Conservation (phyloP, 768 basidiomycete species). For the Podaxis sp. region DNA sequence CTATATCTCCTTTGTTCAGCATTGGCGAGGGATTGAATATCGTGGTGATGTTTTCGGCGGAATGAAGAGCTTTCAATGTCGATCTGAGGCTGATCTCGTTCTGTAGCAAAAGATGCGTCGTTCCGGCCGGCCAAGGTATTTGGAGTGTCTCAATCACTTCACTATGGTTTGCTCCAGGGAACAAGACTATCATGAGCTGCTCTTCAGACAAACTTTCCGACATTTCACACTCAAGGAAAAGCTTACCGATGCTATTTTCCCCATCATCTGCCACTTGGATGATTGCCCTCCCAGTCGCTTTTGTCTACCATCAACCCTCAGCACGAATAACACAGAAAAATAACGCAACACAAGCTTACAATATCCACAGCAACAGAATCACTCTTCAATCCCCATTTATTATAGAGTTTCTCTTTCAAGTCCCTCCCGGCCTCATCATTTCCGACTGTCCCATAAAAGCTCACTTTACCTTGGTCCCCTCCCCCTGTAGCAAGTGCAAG, state of each 20-base stretch:
- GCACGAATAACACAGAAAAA: slow-evolving; percentile 38
- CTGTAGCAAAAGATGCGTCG: slow-evolving; percentile 53
- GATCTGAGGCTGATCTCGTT: slow-evolving; percentile 50
- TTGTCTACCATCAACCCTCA: slow-evolving; percentile 25
- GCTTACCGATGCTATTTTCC: slow-evolving; percentile 60
- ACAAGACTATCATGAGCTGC: slow-evolving; percentile 37
- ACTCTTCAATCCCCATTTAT: slow-evolving; percentile 31
- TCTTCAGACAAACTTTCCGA: not conserved
- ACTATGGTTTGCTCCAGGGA: slow-evolving; percentile 54
- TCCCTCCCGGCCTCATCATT: slow-evolving; percentile 42
- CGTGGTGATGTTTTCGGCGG: slow-evolving; percentile 22
- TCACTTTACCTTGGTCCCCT: slow-evolving; percentile 20
- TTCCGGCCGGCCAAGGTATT: slow-evolving; percentile 24
- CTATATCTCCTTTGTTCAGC: slow-evolving; percentile 34
- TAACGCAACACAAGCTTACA: slow-evolving; percentile 20
- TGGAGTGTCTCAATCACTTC: slow-evolving; percentile 24
- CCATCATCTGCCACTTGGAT: slow-evolving; percentile 55
- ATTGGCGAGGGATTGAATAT: slow-evolving; percentile 61
- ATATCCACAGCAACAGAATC: not conserved
- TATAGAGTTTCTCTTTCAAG: slow-evolving; percentile 33
- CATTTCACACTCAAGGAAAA: not conserved
- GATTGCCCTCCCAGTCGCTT: slow-evolving; percentile 53
- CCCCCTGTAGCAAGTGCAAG: slow-evolving; percentile 45
- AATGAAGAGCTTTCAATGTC: slow-evolving; percentile 32
- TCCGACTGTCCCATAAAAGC: slow-evolving; percentile 51